Percentiles rank a stretch among this genome's conserved stretches.
phyloP scores from a whole-genome alignment of 352 stramenopile species.

The Phytophthora tentaculata region DNA sequence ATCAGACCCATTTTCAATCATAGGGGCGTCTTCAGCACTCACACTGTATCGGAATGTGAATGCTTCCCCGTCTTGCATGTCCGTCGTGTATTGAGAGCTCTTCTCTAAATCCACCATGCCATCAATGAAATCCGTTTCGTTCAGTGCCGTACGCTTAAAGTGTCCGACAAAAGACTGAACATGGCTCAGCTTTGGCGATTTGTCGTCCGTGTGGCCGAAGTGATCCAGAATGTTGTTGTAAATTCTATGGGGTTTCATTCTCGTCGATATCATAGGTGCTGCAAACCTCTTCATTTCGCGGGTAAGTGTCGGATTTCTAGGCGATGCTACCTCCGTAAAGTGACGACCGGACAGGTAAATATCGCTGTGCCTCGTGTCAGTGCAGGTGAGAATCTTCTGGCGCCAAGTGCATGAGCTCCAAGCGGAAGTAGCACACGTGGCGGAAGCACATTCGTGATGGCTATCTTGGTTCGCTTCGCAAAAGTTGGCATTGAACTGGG shows the following conservation, averaged over 20 bases:
- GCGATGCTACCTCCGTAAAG: not conserved
- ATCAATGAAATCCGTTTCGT: conserved; percentile 1
- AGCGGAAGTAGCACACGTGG: not conserved
- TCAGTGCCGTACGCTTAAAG: not conserved
- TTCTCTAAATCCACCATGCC: conserved; percentile 1
- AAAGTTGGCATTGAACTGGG: not conserved
- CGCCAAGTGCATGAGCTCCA: not conserved
- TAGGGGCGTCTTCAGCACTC: not conserved
- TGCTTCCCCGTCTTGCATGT: conserved; percentile 1
- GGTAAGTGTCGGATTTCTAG: not conserved
- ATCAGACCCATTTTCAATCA: conserved; percentile 4
- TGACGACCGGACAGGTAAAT: conserved; percentile 1
- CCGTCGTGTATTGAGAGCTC: not conserved
- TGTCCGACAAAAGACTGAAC: conserved; percentile 2
- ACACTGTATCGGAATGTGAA: conserved; percentile 3
- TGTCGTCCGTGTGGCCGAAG: not conserved
- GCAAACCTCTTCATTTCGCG: conserved; percentile 6
- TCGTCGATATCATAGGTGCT: not conserved
- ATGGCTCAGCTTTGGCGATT: conserved; percentile 4
- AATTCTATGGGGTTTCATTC: conserved; percentile 9
- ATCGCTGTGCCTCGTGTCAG: not conserved
- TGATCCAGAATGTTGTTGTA: conserved; percentile 13
- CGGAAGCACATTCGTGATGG: not conserved
- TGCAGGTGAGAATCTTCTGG: conserved; percentile 1
- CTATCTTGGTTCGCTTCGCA: not conserved